Evolutionary conservation across 169 alveolate genomes (phyloP).

Genomic region (Eimeria praecox): DNA sequence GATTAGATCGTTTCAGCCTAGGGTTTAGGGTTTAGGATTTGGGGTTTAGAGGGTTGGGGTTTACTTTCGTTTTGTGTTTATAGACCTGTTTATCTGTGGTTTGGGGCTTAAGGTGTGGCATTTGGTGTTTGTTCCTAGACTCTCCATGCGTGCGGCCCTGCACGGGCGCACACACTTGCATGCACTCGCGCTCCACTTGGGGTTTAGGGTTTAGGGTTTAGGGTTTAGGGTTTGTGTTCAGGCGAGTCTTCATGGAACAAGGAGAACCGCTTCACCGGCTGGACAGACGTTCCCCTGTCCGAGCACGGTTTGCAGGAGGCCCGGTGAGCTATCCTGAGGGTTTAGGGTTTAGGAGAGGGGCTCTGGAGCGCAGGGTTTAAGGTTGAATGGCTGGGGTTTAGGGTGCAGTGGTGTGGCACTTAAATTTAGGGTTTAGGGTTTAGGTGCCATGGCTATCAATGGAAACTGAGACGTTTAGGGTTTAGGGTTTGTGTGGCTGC

Average conservation of each 20-base stretch:
- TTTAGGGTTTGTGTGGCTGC: conserved; percentile 16
- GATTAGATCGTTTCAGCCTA: no score
- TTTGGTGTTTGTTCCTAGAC: background rate
- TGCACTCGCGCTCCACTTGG: no score
- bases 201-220: background rate
- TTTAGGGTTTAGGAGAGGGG: background rate
- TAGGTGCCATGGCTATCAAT: background rate
- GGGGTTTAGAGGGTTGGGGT: no score
- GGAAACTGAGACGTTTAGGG: background rate
- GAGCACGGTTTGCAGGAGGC: conserved; percentile 97
- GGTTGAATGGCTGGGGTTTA: background rate
- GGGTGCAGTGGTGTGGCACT: background rate
- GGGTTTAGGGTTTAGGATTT: no score
- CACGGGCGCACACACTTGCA: no score
- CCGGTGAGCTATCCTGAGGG: conserved; percentile 76
- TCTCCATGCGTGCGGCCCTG: no score
- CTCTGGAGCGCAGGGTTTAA: background rate
- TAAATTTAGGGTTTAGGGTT: background rate
- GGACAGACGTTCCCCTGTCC: conserved; percentile 98
- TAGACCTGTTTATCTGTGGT: no score
- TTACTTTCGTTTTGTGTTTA: no score
- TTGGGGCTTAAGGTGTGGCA: no score
- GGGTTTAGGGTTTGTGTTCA: conserved; percentile 49
- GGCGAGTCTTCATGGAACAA: conserved; percentile 98
- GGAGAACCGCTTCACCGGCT: conserved; percentile 98